Base-by-base conservation (phyloP, 2,329 filamentous ascomycete species). In the Gnomoniopsis smithogilvyi region DNA sequence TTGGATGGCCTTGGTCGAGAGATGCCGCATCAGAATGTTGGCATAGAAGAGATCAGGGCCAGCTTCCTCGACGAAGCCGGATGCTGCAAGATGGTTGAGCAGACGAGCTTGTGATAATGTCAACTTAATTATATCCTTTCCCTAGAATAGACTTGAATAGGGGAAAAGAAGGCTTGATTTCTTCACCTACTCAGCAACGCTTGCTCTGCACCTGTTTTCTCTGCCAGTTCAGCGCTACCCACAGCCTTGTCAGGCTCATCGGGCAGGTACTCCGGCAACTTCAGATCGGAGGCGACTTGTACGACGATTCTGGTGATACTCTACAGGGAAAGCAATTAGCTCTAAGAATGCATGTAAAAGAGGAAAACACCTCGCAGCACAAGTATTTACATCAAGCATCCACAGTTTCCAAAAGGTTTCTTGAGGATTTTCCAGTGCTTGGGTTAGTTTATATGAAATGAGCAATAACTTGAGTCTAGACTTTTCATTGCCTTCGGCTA, bases 31-130 rank as follows among this genome's bases (percentile, higher is more conserved):
- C 4, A 56, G 33, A 14, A 19, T 33, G 15, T 49, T 49, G 11
- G 54, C 54, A 12, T 41, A 50, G 46, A 47, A 56, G 8, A 30
- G 45, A 36, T 56, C 46, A 8, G 54, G 54, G 2, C 45, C 54
- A 15, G 54, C 45, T 15, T 56, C 45, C 12, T 34, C 54, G 22
- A 56, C 30, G 15, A 21, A 43, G 22, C 46, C 33, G 17, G 17
- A 24, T 38, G 46, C 33, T 17, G 30, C 54, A 19, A 56, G 54
- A 22, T 56, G 54, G 12, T 56, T 56, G 45, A 56, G 46, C 8
- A 56, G 34, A 19, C 54, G 54, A 15, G 21, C 54, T 56, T 30
- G 19, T 7, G 19, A 11, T 45, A 15, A 43, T 41, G 24, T 54
- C 11, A 46, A 15, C 11, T n/a, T 6, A 6, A 26, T 15, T 4